These are phyloP conservation scores for Trypanosoma caninum DNA, from an alignment of 208 protist genomes.

Conservation along the genomic window DNA sequence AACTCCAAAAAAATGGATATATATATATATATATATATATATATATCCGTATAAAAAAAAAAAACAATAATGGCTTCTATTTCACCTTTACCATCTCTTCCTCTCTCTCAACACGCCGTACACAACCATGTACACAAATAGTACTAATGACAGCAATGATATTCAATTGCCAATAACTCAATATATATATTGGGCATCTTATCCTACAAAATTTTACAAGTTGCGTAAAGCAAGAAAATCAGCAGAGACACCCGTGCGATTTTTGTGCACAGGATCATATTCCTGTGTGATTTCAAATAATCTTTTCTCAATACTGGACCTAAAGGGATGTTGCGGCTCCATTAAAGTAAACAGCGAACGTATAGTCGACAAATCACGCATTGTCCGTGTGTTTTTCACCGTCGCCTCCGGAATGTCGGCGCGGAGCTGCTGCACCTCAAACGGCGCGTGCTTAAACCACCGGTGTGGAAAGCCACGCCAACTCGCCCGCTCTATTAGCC, in stretches of 20 bases:
- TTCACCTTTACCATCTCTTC: too few species aligned
- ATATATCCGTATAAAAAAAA: slow-evolving; percentile 7
- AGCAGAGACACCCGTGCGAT: not conserved
- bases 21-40: slow-evolving; percentile 1
- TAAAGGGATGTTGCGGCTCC: slow-evolving; percentile 76
- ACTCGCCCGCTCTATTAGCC: slow-evolving; percentile 45
- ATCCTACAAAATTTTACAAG: not conserved
- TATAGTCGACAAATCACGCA: slow-evolving; percentile 76
- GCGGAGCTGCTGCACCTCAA: slow-evolving; percentile 87
- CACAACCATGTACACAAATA: too few species aligned
- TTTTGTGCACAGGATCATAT: slow-evolving; percentile 48
- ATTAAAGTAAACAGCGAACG: slow-evolving; percentile 79
- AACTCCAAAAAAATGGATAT: not conserved
- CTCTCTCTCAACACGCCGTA: too few species aligned
- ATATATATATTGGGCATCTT: slow-evolving; percentile 1
- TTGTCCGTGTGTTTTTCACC: slow-evolving; percentile 74
- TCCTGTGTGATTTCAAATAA: slow-evolving; percentile 55
- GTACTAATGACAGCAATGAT: too few species aligned
- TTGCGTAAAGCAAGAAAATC: not conserved
- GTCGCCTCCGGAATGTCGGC: slow-evolving; percentile 71
- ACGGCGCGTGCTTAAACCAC: slow-evolving; percentile 88
- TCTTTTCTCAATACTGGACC: slow-evolving; percentile 52
- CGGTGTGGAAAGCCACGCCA: slow-evolving; percentile 81
- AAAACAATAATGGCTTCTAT: slow-evolving; percentile 22
- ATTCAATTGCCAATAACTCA: too few species aligned